phyloP scores from a whole-genome alignment of 2,329 filamentous ascomycete genomes.

The Monosporascus sp. region DNA sequence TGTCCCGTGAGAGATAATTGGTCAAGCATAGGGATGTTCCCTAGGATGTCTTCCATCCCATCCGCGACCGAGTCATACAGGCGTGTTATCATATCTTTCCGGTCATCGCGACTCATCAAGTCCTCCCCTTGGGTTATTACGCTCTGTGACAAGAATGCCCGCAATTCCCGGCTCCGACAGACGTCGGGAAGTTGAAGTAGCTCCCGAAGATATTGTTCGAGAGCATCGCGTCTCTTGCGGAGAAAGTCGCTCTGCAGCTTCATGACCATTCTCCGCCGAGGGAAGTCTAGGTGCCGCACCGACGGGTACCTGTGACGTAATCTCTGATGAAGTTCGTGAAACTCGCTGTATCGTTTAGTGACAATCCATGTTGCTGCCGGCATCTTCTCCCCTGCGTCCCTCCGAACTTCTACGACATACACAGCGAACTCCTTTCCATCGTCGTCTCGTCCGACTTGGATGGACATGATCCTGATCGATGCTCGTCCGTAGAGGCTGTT shows the following conservation, averaged over 20 bases:
- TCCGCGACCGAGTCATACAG: slow-evolving; percentile 96
- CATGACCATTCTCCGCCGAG: slow-evolving; percentile 86
- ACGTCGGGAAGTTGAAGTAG: slow-evolving; percentile 85
- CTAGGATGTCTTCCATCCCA: slow-evolving; percentile 95
- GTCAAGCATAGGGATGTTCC: slow-evolving; percentile 91
- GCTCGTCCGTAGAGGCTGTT: slow-evolving; percentile 94
- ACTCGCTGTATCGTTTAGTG: slow-evolving; percentile 92
- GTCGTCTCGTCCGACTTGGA: slow-evolving; percentile 86
- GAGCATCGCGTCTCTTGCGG: slow-evolving; percentile 74
- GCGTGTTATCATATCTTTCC: slow-evolving; percentile 84
- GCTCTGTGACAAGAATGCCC: slow-evolving; percentile 87
- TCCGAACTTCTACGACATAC: slow-evolving; percentile 87
- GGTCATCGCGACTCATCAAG: slow-evolving; percentile 54
- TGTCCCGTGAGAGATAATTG: slow-evolving; percentile 90
- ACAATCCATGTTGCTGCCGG: slow-evolving; percentile 92
- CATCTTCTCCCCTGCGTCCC: slow-evolving; percentile 91
- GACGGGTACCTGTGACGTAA: slow-evolving; percentile 80
- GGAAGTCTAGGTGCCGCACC: slow-evolving; percentile 86
- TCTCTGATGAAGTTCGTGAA: slow-evolving; percentile 89
- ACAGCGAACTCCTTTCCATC: slow-evolving; percentile 91
- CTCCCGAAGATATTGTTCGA: slow-evolving; percentile 81
- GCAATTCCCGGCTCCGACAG: slow-evolving; percentile 85
- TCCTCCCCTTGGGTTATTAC: slow-evolving; percentile 63
- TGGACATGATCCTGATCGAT: slow-evolving; percentile 82
- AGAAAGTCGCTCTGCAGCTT: slow-evolving; percentile 95